A percentile compares a stretch with the other conserved stretches of the same genome.
Conservation (phyloP, 2,329 filamentous ascomycete species). For the Penicillium nordicum region DNA sequence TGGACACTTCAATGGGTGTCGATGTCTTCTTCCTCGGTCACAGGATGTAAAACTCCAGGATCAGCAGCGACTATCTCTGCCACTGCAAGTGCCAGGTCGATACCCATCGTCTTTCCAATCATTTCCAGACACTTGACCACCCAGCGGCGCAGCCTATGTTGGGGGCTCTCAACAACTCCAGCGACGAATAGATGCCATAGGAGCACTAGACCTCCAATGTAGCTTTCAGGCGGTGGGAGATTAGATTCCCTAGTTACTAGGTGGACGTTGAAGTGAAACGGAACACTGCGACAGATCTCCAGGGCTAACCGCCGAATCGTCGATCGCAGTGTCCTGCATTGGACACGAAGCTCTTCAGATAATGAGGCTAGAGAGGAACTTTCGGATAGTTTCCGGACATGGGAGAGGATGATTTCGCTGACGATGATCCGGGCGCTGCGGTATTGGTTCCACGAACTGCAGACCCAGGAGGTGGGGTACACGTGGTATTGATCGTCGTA, state of each 20-base stretch:
- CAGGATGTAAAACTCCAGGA: slow-evolving; percentile 24
- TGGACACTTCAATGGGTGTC: slow-evolving; percentile 10
- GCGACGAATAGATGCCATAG: slow-evolving; percentile 41
- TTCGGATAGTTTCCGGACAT: slow-evolving; percentile 26
- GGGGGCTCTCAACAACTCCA: slow-evolving; percentile 29
- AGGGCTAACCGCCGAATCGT: slow-evolving; percentile 29
- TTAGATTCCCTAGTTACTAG: slow-evolving; percentile 11
- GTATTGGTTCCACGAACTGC: slow-evolving; percentile 58
- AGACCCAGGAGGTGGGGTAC: slow-evolving; percentile 54
- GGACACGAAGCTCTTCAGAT: slow-evolving; percentile 30
- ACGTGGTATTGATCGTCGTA: slow-evolving; percentile 55
- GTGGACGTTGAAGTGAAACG: slow-evolving; percentile 33
- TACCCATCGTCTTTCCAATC: slow-evolving; percentile 37
- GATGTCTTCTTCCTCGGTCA: slow-evolving; percentile 20
- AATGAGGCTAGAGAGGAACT: slow-evolving; percentile 18
- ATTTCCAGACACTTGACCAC: slow-evolving; percentile 29
- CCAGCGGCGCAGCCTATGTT: slow-evolving; percentile 32
- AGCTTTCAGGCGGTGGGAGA: slow-evolving; percentile 25
- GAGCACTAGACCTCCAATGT: slow-evolving; percentile 33
- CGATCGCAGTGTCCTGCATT: slow-evolving; percentile 29
- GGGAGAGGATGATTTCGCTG: slow-evolving; percentile 47
- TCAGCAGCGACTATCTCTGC: slow-evolving; percentile 32
- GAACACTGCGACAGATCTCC: slow-evolving; percentile 40
- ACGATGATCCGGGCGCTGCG: slow-evolving; percentile 57
- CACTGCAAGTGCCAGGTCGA: slow-evolving; percentile 39